Percentiles rank a stretch among this genome's conserved stretches.
phyloP scores from a whole-genome alignment of 306 rosid species.

The Dryas octopetala region DNA sequence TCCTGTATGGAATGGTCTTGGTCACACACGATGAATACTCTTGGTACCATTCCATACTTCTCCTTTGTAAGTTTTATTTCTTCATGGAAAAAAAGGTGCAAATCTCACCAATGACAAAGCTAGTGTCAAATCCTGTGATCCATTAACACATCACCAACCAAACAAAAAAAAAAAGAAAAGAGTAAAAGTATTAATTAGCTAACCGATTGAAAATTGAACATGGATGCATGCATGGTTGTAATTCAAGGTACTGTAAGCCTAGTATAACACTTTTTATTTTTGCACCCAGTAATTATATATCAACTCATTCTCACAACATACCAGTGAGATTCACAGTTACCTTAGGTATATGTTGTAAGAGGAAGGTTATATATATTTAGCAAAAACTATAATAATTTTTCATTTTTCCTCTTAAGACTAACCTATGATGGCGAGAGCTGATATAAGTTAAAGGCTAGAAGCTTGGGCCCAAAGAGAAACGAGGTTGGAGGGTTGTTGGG shows the following conservation, averaged over 20 bases:
- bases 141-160: not conserved
- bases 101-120: constrained; percentile 39
- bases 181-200: not conserved
- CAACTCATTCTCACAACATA: no score
- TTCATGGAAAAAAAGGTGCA: not conserved
- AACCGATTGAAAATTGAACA: no score
- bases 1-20: constrained; percentile 23
- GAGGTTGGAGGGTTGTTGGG: constrained; percentile 34
- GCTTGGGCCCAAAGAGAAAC: constrained; percentile 20
- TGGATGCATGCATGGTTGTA: no score
- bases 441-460: not conserved
- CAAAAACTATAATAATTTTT: no score
- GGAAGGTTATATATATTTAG: no score
- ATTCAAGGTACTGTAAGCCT: no score
- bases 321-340: no score
- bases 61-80: constrained; percentile 18
- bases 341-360: no score
- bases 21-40: constrained; percentile 16
- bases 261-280: no score
- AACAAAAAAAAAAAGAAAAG: not conserved
- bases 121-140: constrained; percentile 33
- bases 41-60: constrained; percentile 29
- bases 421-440: constrained; percentile 18
- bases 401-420: no score
- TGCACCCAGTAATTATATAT: no score